phyloP scores from a whole-genome alignment of 1,139 yeast genomes.

The Pichia sp. region DNA sequence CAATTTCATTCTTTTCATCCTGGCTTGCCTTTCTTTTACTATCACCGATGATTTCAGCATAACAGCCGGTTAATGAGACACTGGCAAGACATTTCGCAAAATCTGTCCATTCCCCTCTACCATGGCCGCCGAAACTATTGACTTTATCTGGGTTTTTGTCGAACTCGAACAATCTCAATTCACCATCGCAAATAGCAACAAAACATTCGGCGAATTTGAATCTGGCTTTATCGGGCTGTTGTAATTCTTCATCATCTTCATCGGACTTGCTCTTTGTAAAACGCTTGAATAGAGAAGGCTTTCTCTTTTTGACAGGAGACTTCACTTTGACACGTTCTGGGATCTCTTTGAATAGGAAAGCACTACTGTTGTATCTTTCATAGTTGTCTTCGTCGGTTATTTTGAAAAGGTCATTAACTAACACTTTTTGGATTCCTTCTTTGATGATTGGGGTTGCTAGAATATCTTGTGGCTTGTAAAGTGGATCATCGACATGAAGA shows the following conservation, averaged over 20 bases:
- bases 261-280: no score
- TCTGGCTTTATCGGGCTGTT: not conserved
- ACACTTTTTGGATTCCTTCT: conserved; percentile 56
- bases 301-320: not conserved
- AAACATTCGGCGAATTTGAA: conserved; percentile 38
- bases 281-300: not conserved
- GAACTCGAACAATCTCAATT: conserved; percentile 52
- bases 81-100: conserved; percentile 27
- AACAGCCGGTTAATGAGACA: conserved; percentile 46
- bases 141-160: conserved; percentile 32
- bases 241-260: conserved; percentile 14
- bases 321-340: not conserved
- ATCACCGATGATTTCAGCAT: conserved; percentile 38
- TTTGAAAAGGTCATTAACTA: conserved; percentile 1
- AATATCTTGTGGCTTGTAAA: conserved; percentile 37
- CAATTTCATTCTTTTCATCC: not conserved
- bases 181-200: conserved; percentile 59
- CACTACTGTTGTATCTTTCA: conserved; percentile 3
- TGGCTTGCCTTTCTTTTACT: conserved; percentile 1
- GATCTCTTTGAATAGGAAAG: conserved; percentile 3
- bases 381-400: not conserved
- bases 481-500: no score
- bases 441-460: conserved; percentile 79
- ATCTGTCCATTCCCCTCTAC: conserved; percentile 67
- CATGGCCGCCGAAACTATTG: conserved; percentile 30